phyloP scores from a whole-genome alignment of 2,329 filamentous ascomycete species.

The Aspergillus fructus region DNA sequence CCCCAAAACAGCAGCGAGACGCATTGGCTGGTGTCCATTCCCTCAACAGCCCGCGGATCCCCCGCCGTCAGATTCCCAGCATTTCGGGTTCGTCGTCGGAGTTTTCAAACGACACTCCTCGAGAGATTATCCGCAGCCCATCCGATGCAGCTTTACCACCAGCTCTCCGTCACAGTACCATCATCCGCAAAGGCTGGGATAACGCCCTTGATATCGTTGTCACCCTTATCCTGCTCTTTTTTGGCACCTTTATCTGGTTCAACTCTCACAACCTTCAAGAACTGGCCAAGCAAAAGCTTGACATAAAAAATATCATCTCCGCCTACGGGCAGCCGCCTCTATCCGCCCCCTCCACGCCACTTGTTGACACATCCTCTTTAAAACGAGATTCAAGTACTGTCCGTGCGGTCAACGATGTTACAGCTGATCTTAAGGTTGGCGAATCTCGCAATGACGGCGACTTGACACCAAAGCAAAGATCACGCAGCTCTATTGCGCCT shows the following conservation, averaged over 20 bases:
- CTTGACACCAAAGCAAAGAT: conserved; percentile 30
- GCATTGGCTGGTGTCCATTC: conserved; percentile 72
- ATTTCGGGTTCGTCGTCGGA: conserved; percentile 43
- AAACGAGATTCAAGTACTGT: conserved; percentile 26
- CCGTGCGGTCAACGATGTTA: conserved; percentile 30
- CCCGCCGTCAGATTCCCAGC: conserved; percentile 43
- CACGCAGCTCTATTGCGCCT: conserved; percentile 18
- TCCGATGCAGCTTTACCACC: conserved; percentile 40
- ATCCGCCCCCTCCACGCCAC: conserved; percentile 40
- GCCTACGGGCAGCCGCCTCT: conserved; percentile 37
- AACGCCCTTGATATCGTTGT: conserved; percentile 47
- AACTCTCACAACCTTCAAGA: conserved; percentile 43
- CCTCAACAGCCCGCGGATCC: conserved; percentile 50
- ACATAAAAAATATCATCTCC: conserved; percentile 46
- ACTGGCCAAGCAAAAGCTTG: conserved; percentile 44
- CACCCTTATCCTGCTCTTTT: conserved; percentile 39
- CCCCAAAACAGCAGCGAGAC: conserved; percentile 53
- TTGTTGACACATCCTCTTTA: conserved; percentile 28
- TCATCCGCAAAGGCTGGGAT: conserved; percentile 48
- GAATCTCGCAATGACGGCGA: conserved; percentile 21
- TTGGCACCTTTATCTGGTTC: conserved; percentile 44
- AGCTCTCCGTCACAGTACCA: conserved; percentile 41
- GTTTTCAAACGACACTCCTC: conserved; percentile 39
- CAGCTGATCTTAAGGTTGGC: conserved; percentile 30
- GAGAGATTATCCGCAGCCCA: conserved; percentile 34